Evolutionary conservation across 2,329 filamentous ascomycete genomes (phyloP), one percentile per base, ranked within the genome.

Genomic region (Coniochaeta prunicola): DNA sequence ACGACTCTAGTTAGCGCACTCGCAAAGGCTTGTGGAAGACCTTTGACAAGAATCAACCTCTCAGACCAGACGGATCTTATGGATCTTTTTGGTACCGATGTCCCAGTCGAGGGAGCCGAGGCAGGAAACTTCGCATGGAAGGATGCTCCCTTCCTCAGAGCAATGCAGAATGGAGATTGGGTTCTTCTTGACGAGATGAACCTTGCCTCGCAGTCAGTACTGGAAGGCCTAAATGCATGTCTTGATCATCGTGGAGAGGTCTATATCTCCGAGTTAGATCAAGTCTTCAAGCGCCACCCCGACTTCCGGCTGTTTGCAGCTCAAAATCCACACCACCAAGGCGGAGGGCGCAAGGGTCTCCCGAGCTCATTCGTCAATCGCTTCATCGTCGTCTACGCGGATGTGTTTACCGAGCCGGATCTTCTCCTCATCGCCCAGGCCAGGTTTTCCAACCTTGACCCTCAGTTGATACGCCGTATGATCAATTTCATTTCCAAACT

Each of bases 111-210:
- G 74, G 92, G 92, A n/a, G 91, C 89, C 0, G 86, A 90, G 67
- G 89, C 92, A 8, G 94, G 94, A 1, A 89, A 90, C 60, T 99
- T 99, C 69, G 88, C 90, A 1, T 99, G 94, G 94, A 85, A 92
- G 65, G 93, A 99, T 71, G 94, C 93, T 0, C 92, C 94, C 0
- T 97, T 99, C 70, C 77, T 99, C 21, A 90, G 91, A 69, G 94
- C 94, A 0, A 97, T 99, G 93, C 94, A 97, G 70, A 89, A 85
- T 59, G 94, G 94, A 30, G 90, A 96, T 66, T 99, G 94, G 94
- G 94, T 99, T 12, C 78, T 99, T 30, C 81, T 99, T 0, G 94
- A 99, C 68, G 94, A 99, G 77, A 99, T 99, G 94, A 99, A 99
- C 67, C 76, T 99, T 63, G 94, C 96, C 1, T 97, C 93, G 0